Evolutionary conservation across 2,329 filamentous ascomycete species (phyloP).

Genomic region (Erysiphe pulchra): DNA sequence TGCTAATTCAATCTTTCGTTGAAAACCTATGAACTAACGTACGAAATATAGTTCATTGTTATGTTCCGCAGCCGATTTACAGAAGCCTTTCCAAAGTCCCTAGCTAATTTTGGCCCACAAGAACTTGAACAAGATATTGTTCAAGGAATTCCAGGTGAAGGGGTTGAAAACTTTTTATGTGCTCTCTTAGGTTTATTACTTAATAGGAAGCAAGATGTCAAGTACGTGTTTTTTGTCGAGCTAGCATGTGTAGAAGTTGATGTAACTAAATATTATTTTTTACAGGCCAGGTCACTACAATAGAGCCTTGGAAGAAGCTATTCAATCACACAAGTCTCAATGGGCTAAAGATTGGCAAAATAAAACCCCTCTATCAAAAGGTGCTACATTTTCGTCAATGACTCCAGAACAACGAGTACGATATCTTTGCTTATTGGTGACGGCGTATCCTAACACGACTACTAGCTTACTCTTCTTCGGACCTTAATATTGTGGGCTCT

Average conservation of each 20-base stretch:
- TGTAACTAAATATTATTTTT: conserved; percentile 7
- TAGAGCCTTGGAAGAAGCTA: conserved; percentile 78
- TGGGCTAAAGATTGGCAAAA: conserved; percentile 70
- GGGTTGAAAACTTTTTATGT: conserved; percentile 72
- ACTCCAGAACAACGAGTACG: conserved; percentile 54
- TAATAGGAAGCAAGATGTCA: conserved; percentile 95
- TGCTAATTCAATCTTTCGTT: conserved; percentile 18
- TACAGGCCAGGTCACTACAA: conserved; percentile 71
- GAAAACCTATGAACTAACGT: conserved; percentile 21
- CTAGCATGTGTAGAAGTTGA: not conserved
- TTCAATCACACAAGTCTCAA: conserved; percentile 61
- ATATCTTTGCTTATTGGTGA: not conserved
- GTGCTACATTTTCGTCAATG: conserved; percentile 63
- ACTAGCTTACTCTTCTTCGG: conserved; percentile 56
- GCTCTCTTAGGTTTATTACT: conserved; percentile 66
- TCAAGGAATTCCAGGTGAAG: conserved; percentile 53
- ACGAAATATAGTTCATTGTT: conserved; percentile 56
- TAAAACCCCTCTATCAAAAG: conserved; percentile 59
- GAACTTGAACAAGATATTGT: conserved; percentile 75
- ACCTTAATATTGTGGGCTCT: conserved; percentile 74
- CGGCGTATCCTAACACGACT: not conserved
- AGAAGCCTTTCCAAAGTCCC: conserved; percentile 67
- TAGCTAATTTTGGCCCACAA: conserved; percentile 78
- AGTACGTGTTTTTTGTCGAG: conserved; percentile 27
- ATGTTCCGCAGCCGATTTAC: conserved; percentile 92